Conservation (phyloP, 306 rosid species). For the Acacia melanoxylon region DNA sequence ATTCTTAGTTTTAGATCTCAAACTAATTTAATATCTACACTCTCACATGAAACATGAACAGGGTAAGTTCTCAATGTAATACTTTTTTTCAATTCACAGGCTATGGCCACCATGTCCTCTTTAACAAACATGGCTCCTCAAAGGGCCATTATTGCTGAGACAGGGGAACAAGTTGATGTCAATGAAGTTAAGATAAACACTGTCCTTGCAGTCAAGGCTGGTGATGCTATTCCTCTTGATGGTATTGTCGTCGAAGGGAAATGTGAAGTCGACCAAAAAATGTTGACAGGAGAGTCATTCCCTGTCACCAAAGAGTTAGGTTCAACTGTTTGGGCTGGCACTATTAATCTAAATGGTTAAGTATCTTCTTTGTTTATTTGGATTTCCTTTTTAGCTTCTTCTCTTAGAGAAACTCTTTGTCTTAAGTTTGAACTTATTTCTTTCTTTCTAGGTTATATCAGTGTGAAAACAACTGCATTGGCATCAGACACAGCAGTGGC, state of each 20-base stretch:
- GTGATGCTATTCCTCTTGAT: conserved; percentile 86
- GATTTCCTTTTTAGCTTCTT: background rate
- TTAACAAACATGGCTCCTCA: conserved; percentile 74
- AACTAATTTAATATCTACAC: background rate
- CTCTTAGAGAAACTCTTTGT: background rate
- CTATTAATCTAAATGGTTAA: conserved; percentile 74
- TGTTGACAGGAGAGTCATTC: conserved; percentile 85
- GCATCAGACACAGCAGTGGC: conserved; percentile 86
- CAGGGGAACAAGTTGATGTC: conserved; percentile 67
- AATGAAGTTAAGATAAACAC: conserved; percentile 71
- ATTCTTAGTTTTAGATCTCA: background rate
- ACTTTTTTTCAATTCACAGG: conserved; percentile 41
- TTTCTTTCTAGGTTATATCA: conserved; percentile 60
- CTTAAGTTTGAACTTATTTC: background rate
- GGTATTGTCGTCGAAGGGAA: conserved; percentile 79
- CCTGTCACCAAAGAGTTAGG: conserved; percentile 81
- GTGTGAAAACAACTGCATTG: conserved; percentile 73
- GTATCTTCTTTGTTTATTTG: background rate
- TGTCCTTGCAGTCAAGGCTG: conserved; percentile 74
- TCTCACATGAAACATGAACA: background rate
- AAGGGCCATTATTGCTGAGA: conserved; percentile 71
- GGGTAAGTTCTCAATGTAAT: background rate
- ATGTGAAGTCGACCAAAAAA: conserved; percentile 87
- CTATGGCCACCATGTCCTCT: conserved; percentile 69
- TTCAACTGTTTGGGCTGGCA: conserved; percentile 86